phyloP scores from a whole-genome alignment of 2,329 filamentous ascomycete species.

The Phialocephala subalpina region DNA sequence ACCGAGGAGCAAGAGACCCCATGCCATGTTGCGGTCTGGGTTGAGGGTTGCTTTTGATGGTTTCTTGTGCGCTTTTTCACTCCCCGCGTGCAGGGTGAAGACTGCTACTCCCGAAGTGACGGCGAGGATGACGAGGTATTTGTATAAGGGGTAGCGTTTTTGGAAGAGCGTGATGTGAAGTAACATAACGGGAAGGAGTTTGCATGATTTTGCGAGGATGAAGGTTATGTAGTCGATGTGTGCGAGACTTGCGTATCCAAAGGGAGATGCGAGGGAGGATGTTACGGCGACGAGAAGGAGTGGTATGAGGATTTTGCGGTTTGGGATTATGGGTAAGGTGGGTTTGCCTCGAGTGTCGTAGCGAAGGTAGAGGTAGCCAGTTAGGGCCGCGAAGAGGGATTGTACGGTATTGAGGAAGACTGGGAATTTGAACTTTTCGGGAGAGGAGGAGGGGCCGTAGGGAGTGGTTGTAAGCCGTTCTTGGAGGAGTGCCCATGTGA shows the following conservation, averaged over 20 bases:
- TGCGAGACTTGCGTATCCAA: slow-evolving; percentile 89
- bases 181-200: slow-evolving; percentile 98
- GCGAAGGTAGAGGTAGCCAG: slow-evolving; percentile 82
- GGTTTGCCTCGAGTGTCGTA: slow-evolving; percentile 64
- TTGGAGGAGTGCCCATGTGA: slow-evolving; percentile 96
- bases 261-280: slow-evolving; percentile 88
- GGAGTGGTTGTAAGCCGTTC: slow-evolving; percentile 95
- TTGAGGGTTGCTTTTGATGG: slow-evolving; percentile 48
- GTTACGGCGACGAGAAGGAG: slow-evolving; percentile 88
- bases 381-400: slow-evolving; percentile 84
- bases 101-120: slow-evolving; percentile 93
- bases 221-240: slow-evolving; percentile 99
- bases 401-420: slow-evolving; percentile 97
- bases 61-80: slow-evolving; percentile 57
- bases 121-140: slow-evolving; percentile 90
- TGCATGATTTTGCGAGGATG: slow-evolving; percentile 97
- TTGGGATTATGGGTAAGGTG: slow-evolving; percentile 77
- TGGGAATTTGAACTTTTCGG: slow-evolving; percentile 88
- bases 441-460: slow-evolving; percentile 69
- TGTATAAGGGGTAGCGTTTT: slow-evolving; percentile 90
- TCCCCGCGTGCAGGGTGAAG: slow-evolving; percentile 80
- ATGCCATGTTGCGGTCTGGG: slow-evolving; percentile 68
- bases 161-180: slow-evolving; percentile 93
- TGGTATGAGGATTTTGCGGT: slow-evolving; percentile 75
- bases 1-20: slow-evolving; percentile 83